These are phyloP conservation scores for Porcisia deanei DNA, from an alignment of 208 protist species.

Conservation along the genomic window DNA sequence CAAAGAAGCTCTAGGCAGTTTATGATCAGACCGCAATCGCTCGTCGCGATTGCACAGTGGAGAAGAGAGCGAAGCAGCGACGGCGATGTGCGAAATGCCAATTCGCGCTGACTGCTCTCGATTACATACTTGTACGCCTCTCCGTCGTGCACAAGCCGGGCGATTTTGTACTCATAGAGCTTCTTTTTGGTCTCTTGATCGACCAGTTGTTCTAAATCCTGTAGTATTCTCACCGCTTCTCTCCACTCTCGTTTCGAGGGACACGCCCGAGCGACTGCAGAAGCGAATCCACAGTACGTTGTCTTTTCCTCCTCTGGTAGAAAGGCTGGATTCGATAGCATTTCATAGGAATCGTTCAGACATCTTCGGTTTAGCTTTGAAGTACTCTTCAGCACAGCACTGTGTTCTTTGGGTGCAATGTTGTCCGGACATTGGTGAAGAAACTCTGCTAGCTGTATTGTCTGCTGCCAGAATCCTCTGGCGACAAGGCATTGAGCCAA, in stretches of 20 bases:
- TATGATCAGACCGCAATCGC: conserved; percentile 2
- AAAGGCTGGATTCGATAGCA: conserved; percentile 33
- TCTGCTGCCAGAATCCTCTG: conserved; percentile 35
- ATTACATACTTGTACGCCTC: conserved; percentile 19
- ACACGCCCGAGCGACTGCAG: conserved; percentile 26
- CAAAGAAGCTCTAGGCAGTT: conserved; percentile 9
- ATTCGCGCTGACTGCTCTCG: conserved; percentile 7
- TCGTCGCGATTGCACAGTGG: conserved; percentile 18
- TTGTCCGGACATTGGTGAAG: neutral
- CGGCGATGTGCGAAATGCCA: conserved; percentile 20
- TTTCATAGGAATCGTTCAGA: conserved; percentile 17
- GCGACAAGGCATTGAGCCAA: conserved; percentile 43
- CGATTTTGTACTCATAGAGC: conserved; percentile 27
- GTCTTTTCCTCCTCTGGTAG: conserved; percentile 19
- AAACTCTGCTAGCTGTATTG: conserved; percentile 7
- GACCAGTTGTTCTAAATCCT: conserved; percentile 6
- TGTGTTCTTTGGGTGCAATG: neutral
- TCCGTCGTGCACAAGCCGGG: conserved; percentile 23
- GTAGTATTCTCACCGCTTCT: conserved; percentile 10
- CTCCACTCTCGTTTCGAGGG: conserved; percentile 21
- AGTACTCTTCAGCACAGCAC: neutral
- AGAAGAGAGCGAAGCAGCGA: conserved; percentile 27
- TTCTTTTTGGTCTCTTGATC: conserved; percentile 12
- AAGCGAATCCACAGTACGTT: conserved; percentile 29
- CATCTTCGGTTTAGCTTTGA: neutral